Base-by-base conservation (phyloP, 305 asterid genomes). In the Nicotiana rustica region DNA sequence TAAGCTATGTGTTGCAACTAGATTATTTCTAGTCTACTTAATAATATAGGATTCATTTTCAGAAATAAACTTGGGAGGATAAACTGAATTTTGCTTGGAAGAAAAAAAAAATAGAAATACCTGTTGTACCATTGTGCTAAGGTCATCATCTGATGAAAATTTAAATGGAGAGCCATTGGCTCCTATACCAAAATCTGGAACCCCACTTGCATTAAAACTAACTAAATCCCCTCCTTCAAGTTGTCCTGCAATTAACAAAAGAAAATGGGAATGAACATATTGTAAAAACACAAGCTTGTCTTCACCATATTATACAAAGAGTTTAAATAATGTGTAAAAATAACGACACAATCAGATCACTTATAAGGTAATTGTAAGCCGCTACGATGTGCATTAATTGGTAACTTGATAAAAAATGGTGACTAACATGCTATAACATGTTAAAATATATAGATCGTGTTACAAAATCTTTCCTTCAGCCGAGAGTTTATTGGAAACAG, bases 121-220 rank as follows among this genome's bases (percentile, higher is more conserved):
- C 79, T 57, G 81, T 59, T 57, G 69, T 70, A 82, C 55, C 67
- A 77, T 49, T 10, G 15, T 52, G 44, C 67, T 61, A 19, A 82
- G 61, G 3, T 85, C 85, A 19, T 85, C 77, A 31, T 83, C 81
- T 12, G 4, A 21, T 6, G 18, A 44, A 68, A 75, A 52, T 25
- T 66, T 67, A 17, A 65, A 10, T 6, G 21, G 5, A 57, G 15
- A 61, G 25, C 18, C 65, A n/a, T 44, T 68, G 9, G 78, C 25
- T 35, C 18, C 38, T 31, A 21, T 4, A 18, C 25, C 6, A 21
- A 57, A 57, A 36, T 18, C 71, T 36, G 31, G 4, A 15, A 56
- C 69, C 31, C 47, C 79, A 3, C 61, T 6, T 21, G 41, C 62
- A 56, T 12, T 13, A 35, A 4, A 57, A 56, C 60, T 57, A 56